phyloP scores from a whole-genome alignment of 2,329 filamentous ascomycete genomes.

The Aspergillus bombycis region DNA sequence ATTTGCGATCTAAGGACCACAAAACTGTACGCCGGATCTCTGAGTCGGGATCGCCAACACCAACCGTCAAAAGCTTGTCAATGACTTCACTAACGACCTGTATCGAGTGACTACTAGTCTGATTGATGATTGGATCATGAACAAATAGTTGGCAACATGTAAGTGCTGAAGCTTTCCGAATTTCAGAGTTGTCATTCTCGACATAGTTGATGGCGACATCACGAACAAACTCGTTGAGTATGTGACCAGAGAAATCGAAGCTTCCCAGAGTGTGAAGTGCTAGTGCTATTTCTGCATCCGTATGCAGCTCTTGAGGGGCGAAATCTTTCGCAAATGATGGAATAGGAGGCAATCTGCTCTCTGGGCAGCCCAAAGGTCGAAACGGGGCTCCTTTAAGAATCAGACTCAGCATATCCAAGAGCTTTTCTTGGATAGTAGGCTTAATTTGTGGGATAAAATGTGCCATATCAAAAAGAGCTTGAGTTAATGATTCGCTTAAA shows the following conservation, averaged over 20 bases:
- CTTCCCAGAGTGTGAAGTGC: constrained; percentile 95
- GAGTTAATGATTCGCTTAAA: constrained; percentile 87
- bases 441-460: constrained; percentile 98
- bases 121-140: constrained; percentile 94
- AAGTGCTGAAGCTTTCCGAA: constrained; percentile 88
- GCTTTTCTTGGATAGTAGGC: constrained; percentile 85
- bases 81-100: constrained; percentile 98
- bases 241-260: constrained; percentile 89
- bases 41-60: constrained; percentile 86
- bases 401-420: constrained; percentile 92
- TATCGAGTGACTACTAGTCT: constrained; percentile 94
- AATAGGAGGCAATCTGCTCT: constrained; percentile 78
- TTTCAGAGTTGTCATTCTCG: constrained; percentile 91
- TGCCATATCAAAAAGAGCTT: constrained; percentile 96
- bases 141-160: constrained; percentile 98
- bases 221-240: constrained; percentile 96
- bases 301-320: constrained; percentile 79
- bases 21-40: constrained; percentile 89
- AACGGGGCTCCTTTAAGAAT: constrained; percentile 93
- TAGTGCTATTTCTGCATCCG: constrained; percentile 84
- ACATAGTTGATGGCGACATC: constrained; percentile 98
- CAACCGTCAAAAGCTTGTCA: constrained; percentile 91
- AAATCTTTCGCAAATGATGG: constrained; percentile 87
- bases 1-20: constrained; percentile 85
- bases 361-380: constrained; percentile 86